Conservation (phyloP, 2,329 filamentous ascomycete species). For the Xylariaceae sp. region DNA sequence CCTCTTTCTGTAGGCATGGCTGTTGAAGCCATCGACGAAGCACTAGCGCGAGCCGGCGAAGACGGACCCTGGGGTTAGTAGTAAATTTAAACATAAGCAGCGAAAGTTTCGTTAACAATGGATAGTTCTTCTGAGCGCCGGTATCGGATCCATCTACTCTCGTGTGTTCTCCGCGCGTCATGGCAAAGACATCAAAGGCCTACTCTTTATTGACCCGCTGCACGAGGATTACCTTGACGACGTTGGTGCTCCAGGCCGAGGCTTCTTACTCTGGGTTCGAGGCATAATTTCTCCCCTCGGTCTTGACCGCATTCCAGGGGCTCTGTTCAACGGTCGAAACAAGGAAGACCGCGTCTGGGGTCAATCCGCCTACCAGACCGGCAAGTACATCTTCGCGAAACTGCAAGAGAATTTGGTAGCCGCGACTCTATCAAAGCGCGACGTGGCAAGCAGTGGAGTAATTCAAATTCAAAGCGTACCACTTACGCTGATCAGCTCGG, state of each 20-base stretch:
- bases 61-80: conserved; percentile 73
- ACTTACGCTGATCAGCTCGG: conserved; percentile 82
- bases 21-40: conserved; percentile 87
- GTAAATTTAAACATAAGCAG: neutral
- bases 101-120: conserved; percentile 6
- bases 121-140: conserved; percentile 77
- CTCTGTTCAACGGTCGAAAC: conserved; percentile 79
- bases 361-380: conserved; percentile 75
- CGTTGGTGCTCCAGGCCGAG: conserved; percentile 70
- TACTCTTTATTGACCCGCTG: conserved; percentile 85
- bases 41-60: conserved; percentile 79
- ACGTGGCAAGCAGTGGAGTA: conserved; percentile 76
- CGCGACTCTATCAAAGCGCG: conserved; percentile 80
- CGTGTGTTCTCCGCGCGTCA: conserved; percentile 91
- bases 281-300: conserved; percentile 88
- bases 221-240: conserved; percentile 83
- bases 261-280: conserved; percentile 85
- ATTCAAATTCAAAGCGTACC: conserved; percentile 81
- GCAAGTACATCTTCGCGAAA: conserved; percentile 86
- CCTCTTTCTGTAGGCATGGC: conserved; percentile 92
- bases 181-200: conserved; percentile 72
- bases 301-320: conserved; percentile 78
- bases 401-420: conserved; percentile 93
- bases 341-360: conserved; percentile 87
- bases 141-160: conserved; percentile 85